A percentile compares a stretch with the other conserved stretches of the same genome.
Evolutionary conservation across 306 rosid species (phyloP).

Genomic region (Alnus rubra): DNA sequence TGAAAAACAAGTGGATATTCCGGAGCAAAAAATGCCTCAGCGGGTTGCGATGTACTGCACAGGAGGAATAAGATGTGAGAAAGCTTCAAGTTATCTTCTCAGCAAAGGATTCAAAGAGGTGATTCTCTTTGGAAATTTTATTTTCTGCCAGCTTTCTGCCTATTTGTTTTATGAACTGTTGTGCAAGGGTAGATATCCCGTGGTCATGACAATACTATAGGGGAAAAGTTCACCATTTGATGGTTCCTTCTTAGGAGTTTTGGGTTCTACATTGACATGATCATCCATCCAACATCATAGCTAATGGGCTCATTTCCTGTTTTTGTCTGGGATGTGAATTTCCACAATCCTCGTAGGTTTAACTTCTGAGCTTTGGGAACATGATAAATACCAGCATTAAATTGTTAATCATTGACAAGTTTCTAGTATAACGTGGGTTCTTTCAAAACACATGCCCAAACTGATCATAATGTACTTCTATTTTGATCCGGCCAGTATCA

Average conservation of each 20-base stretch:
- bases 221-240: not conserved
- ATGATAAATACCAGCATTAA: not conserved
- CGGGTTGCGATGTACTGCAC: constrained; percentile 98
- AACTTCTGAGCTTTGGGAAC: not conserved
- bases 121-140: constrained; percentile 22
- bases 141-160: not conserved
- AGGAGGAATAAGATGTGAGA: constrained; percentile 97
- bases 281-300: not conserved
- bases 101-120: constrained; percentile 92
- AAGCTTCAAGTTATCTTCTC: constrained; percentile 92
- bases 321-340: not conserved
- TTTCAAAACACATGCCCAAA: not conserved
- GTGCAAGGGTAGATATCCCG: not conserved
- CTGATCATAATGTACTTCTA: not conserved
- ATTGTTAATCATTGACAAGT: not conserved
- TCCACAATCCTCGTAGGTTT: not conserved
- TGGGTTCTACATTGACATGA: not conserved
- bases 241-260: not conserved
- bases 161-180: constrained; percentile 5
- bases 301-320: not conserved
- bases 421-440: not conserved
- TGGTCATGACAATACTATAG: not conserved
- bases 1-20: constrained; percentile 35
- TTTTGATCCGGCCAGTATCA: not conserved
- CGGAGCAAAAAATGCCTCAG: constrained; percentile 46